phyloP scores from a whole-genome alignment of 2,329 filamentous ascomycete species.

The Verticillium isaacii region DNA sequence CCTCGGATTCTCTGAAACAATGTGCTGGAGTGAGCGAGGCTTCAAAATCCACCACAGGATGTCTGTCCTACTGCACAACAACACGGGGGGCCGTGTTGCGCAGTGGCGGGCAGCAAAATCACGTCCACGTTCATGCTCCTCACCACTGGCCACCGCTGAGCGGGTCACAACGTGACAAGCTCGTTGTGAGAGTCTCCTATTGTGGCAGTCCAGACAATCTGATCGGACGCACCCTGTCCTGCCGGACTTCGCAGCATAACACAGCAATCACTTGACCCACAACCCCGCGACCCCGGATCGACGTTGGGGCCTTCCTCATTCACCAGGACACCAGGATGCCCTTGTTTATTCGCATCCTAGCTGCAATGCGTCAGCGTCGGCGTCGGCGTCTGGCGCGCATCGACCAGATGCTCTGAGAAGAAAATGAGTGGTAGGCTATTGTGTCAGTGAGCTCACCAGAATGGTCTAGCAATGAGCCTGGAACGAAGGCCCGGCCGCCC shows the following conservation, averaged over 20 bases:
- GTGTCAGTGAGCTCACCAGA: background rate
- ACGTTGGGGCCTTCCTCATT: background rate
- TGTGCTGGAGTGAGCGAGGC: background rate
- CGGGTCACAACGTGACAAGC: background rate
- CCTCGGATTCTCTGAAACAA: background rate
- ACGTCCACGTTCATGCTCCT: no score
- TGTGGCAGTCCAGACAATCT: background rate
- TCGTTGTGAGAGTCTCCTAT: background rate
- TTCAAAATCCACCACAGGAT: background rate
- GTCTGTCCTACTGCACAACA: no score
- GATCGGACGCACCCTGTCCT: background rate
- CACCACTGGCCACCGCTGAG: background rate
- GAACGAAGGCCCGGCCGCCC: conserved; percentile 6
- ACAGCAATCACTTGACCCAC: background rate
- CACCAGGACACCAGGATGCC: background rate
- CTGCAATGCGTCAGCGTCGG: background rate
- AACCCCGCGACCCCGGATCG: background rate
- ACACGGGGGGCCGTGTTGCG: no score
- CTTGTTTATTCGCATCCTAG: background rate
- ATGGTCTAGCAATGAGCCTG: background rate
- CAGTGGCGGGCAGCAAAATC: no score
- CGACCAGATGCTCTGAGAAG: background rate
- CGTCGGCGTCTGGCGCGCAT: background rate
- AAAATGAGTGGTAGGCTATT: background rate
- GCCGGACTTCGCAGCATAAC: background rate